A percentile compares a stretch with the other conserved stretches of the same genome.
These are phyloP conservation scores for Trichoderma reesei DNA, from an alignment of 495 filamentous ascomycete genomes.

Conservation along the genomic window DNA sequence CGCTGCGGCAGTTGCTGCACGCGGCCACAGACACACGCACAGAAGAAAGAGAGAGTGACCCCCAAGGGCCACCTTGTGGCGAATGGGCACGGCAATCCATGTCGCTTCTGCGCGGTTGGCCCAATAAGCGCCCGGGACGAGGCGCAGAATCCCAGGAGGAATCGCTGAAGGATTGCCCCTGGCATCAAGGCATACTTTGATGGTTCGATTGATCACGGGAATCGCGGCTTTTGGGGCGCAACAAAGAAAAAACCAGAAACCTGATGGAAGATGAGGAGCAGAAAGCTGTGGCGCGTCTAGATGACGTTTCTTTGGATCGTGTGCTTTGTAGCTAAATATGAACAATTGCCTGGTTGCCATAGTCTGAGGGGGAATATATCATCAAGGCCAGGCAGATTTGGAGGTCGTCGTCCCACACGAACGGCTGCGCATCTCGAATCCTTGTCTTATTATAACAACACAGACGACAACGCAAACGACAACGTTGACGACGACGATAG, in stretches of 20 bases:
- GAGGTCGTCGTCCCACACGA: not conserved
- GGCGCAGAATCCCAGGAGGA: slow-evolving; percentile 3
- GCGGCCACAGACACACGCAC: not conserved
- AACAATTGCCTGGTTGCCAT: not conserved
- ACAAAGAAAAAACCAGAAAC: too few species aligned
- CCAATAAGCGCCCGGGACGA: slow-evolving; percentile 3
- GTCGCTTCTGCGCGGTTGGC: not conserved
- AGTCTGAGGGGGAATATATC: too few species aligned
- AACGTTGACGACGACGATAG: too few species aligned
- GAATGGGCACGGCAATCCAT: not conserved
- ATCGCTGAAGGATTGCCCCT: not conserved
- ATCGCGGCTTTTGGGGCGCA: not conserved
- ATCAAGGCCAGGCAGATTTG: not conserved
- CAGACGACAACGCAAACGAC: not conserved
- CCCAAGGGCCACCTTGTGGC: too few species aligned
- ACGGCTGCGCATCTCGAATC: not conserved
- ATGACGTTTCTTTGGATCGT: not conserved
- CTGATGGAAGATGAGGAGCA: too few species aligned
- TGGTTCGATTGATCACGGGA: not conserved
- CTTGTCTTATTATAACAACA: too few species aligned
- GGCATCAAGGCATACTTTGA: slow-evolving; percentile 9
- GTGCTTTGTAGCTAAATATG: slow-evolving; percentile 1
- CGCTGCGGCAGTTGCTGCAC: not conserved
- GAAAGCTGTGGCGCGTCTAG: not conserved
- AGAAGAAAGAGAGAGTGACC: too few species aligned